These are phyloP conservation scores for Coemansia sp. DNA, from an alignment of 192 early-diverging fungal species.

Conservation along the genomic window DNA sequence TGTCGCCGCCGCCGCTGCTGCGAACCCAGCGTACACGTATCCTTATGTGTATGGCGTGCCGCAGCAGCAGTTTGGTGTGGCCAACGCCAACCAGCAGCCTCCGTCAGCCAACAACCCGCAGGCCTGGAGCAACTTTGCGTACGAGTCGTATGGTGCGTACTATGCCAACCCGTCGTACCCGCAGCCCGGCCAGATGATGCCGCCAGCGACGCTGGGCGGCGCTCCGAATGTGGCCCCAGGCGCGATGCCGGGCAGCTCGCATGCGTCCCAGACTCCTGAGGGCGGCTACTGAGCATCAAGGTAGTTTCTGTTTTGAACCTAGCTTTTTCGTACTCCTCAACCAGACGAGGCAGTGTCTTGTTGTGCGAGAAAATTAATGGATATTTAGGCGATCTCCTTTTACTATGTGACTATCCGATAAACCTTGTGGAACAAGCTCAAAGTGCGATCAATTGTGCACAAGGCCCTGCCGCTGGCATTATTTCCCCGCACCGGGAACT, in stretches of 20 bases:
- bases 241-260: slow-evolving; percentile 2
- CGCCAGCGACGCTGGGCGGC: slow-evolving; percentile 17
- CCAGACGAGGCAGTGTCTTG: not conserved
- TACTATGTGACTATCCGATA: not conserved
- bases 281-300: slow-evolving; percentile 16
- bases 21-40: slow-evolving; percentile 53
- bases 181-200: slow-evolving; percentile 51
- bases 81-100: slow-evolving; percentile 15
- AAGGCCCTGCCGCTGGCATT: no score
- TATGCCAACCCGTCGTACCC: slow-evolving; percentile 45
- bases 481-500: not conserved
- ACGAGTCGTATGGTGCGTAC: slow-evolving; percentile 48
- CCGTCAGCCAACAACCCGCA: slow-evolving; percentile 33
- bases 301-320: not conserved
- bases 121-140: slow-evolving; percentile 42
- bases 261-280: slow-evolving; percentile 23
- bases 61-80: slow-evolving; percentile 45
- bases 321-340: not conserved
- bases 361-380: not conserved
- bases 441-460: no score
- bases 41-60: slow-evolving; percentile 54
- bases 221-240: slow-evolving; percentile 2
- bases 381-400: not conserved
- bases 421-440: not conserved
- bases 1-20: slow-evolving; percentile 32